These are phyloP conservation scores for Bruguiera parviflora DNA, from an alignment of 345 rosid species.

Conservation along the genomic window DNA sequence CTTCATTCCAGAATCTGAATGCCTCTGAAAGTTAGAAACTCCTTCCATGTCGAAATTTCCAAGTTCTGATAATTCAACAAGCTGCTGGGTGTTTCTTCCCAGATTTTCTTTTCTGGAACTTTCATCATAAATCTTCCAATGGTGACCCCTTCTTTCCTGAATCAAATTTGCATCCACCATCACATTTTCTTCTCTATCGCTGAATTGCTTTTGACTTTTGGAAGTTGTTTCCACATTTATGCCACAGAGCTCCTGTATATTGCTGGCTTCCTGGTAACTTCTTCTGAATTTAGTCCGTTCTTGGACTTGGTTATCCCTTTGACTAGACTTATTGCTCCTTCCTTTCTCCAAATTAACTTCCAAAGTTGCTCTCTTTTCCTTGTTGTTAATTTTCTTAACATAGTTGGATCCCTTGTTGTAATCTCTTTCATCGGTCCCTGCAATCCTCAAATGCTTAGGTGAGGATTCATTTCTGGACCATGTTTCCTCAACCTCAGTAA, in stretches of 20 bases:
- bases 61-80: constrained; percentile 29
- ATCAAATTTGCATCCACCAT: constrained; percentile 15
- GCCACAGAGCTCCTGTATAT: constrained; percentile 38
- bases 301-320: constrained; percentile 22
- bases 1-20: constrained; percentile 41
- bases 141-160: constrained; percentile 17
- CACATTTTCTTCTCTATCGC: constrained; percentile 37
- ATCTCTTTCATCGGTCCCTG: constrained; percentile 32
- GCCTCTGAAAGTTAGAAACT: constrained; percentile 40
- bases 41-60: constrained; percentile 35
- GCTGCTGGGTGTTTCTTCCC: constrained; percentile 29
- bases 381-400: constrained; percentile 28
- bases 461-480: constrained; percentile 43
- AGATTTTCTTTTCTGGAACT: constrained; percentile 26
- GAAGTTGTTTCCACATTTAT: constrained; percentile 36
- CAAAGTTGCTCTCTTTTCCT: constrained; percentile 31
- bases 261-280: constrained; percentile 36
- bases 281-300: constrained; percentile 35
- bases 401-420: constrained; percentile 31
- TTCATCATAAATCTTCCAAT: constrained; percentile 11
- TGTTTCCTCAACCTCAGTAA: constrained; percentile 42
- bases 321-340: constrained; percentile 35
- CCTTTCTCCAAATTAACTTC: constrained; percentile 33
- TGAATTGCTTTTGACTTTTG: constrained; percentile 35
- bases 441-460: constrained; percentile 24